These are phyloP conservation scores for Lagenidium sp. DNA, from an alignment of 352 stramenopile species.

Conservation along the genomic window DNA sequence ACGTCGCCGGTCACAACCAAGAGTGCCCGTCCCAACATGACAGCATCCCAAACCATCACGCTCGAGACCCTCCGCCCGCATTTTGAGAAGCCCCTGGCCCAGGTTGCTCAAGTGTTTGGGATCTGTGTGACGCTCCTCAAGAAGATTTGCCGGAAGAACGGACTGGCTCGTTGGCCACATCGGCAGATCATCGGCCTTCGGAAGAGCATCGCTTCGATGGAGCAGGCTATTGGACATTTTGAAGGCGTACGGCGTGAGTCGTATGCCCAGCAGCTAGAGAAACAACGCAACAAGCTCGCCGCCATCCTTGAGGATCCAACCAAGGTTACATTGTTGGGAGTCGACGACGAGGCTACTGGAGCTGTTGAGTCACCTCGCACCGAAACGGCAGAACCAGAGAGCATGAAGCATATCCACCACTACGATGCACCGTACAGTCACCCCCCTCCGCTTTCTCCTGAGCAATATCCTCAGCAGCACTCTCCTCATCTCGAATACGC, in stretches of 20 bases:
- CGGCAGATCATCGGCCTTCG: constrained; percentile 81
- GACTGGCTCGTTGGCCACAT: constrained; percentile 75
- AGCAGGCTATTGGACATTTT: constrained; percentile 75
- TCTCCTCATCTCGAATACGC: no score
- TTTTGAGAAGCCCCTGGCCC: constrained; percentile 77
- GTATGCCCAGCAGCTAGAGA: constrained; percentile 62
- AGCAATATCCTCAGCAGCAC: no score
- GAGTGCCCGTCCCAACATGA: constrained; percentile 49
- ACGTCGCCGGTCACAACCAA: constrained; percentile 1
- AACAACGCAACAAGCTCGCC: constrained; percentile 69
- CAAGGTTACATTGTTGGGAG: constrained; percentile 27
- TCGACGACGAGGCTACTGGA: constrained; percentile 25
- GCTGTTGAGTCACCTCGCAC: no score
- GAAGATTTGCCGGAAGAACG: constrained; percentile 78
- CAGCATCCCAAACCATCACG: constrained; percentile 70
- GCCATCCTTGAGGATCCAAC: constrained; percentile 56
- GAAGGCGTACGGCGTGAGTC: constrained; percentile 54
- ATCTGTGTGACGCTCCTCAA: constrained; percentile 83
- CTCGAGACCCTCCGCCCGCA: constrained; percentile 73
- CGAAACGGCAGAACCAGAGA: no score
- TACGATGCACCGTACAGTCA: no score
- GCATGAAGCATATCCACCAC: no score
- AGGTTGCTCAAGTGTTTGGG: constrained; percentile 65
- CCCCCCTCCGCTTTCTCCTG: no score
- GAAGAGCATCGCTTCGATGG: constrained; percentile 83